Percentiles rank a stretch among this genome's conserved stretches.
phyloP scores from a whole-genome alignment of 495 filamentous ascomycete genomes.

The Clavariopsis aquatica region DNA sequence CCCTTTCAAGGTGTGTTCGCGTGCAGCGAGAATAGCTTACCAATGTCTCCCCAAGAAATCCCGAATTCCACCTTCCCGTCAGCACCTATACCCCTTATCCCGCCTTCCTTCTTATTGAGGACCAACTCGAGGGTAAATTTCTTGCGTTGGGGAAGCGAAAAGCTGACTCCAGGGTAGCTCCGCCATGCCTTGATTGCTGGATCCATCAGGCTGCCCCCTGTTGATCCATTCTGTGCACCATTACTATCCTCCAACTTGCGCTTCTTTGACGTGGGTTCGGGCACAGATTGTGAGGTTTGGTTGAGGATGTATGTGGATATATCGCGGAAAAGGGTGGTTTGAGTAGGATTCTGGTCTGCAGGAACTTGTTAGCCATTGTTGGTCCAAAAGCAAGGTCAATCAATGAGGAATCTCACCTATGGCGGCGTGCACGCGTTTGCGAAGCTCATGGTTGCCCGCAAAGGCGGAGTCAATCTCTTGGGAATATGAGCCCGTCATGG shows the following conservation, averaged over 20 bases:
- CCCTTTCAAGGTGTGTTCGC: background rate
- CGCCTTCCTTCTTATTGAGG: slow-evolving; percentile 48
- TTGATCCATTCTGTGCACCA: slow-evolving; percentile 17
- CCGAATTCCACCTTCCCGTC: slow-evolving; percentile 67
- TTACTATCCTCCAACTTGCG: slow-evolving; percentile 39
- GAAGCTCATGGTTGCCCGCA: slow-evolving; percentile 32
- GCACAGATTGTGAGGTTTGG: slow-evolving; percentile 7
- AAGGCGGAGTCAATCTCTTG: slow-evolving; percentile 36
- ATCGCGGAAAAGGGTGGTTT: slow-evolving; percentile 36
- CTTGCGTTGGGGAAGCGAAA: slow-evolving; percentile 72
- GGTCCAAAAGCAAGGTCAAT: background rate
- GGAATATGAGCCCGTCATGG: slow-evolving; percentile 18
- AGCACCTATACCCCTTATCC: slow-evolving; percentile 68
- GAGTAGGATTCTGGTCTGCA: slow-evolving; percentile 35
- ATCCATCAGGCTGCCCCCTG: slow-evolving; percentile 20
- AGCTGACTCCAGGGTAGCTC: slow-evolving; percentile 40
- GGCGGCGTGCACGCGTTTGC: slow-evolving; percentile 35
- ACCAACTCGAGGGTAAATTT: slow-evolving; percentile 79
- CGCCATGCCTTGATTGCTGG: slow-evolving; percentile 18
- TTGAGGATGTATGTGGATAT: slow-evolving; percentile 38
- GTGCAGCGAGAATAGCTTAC: slow-evolving; percentile 52
- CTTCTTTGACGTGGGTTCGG: slow-evolving; percentile 37
- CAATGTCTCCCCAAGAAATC: slow-evolving; percentile 70
- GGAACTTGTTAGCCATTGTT: background rate
- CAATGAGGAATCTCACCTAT: slow-evolving; percentile 27